Conservation (phyloP, 2,329 filamentous ascomycete species). For the Cyphellophora europaea region DNA sequence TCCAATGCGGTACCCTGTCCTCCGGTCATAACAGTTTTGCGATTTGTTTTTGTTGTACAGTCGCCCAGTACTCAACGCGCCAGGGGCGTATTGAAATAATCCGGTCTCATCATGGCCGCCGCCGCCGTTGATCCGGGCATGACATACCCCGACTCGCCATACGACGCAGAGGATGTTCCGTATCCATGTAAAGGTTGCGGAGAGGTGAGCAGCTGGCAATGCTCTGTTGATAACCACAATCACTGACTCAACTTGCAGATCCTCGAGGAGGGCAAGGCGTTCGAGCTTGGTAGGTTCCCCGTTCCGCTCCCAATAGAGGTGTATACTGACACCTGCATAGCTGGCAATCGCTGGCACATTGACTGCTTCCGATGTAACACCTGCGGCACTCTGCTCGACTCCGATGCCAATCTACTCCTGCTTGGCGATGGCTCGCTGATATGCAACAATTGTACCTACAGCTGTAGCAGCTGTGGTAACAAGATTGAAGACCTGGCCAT, state of each 20-base stretch:
- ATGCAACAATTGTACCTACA: slow-evolving; percentile 99
- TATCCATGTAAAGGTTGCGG: slow-evolving; percentile 90
- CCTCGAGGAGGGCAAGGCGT: slow-evolving; percentile 95
- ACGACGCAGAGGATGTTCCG: slow-evolving; percentile 69
- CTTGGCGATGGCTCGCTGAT: slow-evolving; percentile 96
- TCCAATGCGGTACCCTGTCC: too few relatives aligned
- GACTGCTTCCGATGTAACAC: slow-evolving; percentile 98
- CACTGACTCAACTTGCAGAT: slow-evolving; percentile 50
- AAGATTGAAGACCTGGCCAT: slow-evolving; percentile 99
- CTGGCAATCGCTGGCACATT: slow-evolving; percentile 95
- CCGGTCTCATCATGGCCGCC: slow-evolving; percentile 1
- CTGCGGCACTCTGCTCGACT: slow-evolving; percentile 90
- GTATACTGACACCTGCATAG: slow-evolving; percentile 41
- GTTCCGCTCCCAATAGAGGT: slow-evolving; percentile 6
- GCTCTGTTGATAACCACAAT: slow-evolving; percentile 6
- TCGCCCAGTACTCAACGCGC: too few relatives aligned
- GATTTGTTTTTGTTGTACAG: too few relatives aligned
- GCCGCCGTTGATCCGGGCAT: not conserved
- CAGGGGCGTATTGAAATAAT: too few relatives aligned
- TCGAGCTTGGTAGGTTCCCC: slow-evolving; percentile 66
- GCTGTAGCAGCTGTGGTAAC: slow-evolving; percentile 89
- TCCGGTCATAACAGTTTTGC: too few relatives aligned
- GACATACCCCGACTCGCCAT: slow-evolving; percentile 44
- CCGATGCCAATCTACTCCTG: slow-evolving; percentile 91
- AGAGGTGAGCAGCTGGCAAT: slow-evolving; percentile 58